These are phyloP conservation scores for Phytophthora pseudosyringae DNA, from an alignment of 352 stramenopile species.

Conservation along the genomic window DNA sequence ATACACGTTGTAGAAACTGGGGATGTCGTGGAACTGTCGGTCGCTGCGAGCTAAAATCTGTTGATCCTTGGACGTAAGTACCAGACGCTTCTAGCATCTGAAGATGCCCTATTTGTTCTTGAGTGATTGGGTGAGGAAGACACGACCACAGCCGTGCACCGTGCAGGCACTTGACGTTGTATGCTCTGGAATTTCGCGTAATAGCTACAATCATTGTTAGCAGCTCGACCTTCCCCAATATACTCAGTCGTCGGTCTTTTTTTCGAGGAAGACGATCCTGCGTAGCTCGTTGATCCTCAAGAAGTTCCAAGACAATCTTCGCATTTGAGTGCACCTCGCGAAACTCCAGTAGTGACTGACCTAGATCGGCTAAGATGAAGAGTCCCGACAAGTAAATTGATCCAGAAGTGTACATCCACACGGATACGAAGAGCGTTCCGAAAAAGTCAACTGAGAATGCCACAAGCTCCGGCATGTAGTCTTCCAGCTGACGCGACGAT, in stretches of 20 bases:
- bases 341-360: slow-evolving; percentile 9
- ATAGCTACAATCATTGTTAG: background rate
- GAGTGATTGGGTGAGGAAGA: slow-evolving; percentile 1
- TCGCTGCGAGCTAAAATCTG: background rate
- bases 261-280: background rate
- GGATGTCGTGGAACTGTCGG: background rate
- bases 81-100: background rate
- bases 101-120: background rate
- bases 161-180: background rate
- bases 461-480: slow-evolving; percentile 14
- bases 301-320: background rate
- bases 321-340: slow-evolving; percentile 6
- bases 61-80: background rate
- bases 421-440: slow-evolving; percentile 18
- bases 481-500: slow-evolving; percentile 5
- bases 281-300: background rate
- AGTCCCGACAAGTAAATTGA: background rate
- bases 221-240: background rate
- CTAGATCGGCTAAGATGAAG: background rate
- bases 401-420: slow-evolving; percentile 16
- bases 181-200: slow-evolving; percentile 2
- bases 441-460: slow-evolving; percentile 23
- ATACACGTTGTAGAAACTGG: slow-evolving; percentile 2
- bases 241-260: background rate
- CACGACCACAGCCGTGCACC: background rate